These are phyloP conservation scores for Magnusiomyces starmeri DNA, from an alignment of 1,139 yeast genomes.

Conservation along the genomic window DNA sequence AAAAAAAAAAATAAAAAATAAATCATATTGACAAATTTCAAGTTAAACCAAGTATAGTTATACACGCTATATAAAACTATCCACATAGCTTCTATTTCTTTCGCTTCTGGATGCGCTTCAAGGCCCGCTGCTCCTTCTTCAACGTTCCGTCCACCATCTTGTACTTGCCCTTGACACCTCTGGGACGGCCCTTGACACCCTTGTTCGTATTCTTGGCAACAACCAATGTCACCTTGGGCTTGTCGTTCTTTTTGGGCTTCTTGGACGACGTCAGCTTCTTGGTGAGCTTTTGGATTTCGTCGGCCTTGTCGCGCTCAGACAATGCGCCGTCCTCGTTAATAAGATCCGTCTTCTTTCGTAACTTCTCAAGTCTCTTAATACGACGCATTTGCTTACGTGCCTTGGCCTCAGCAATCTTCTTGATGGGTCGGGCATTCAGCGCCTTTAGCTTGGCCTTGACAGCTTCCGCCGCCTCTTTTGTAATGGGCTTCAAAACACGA, in stretches of 20 bases:
- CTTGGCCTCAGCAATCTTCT: conserved; percentile 94
- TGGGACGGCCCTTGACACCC: conserved; percentile 91
- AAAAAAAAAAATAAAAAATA: background rate
- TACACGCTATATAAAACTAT: background rate
- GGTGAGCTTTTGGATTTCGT: conserved; percentile 82
- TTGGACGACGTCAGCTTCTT: conserved; percentile 48
- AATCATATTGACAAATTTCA: no score
- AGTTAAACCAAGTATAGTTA: no score
- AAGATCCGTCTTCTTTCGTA: conserved; percentile 88
- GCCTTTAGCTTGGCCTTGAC: conserved; percentile 83
- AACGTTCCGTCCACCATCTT: conserved; percentile 98
- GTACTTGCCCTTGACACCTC: conserved; percentile 93
- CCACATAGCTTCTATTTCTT: conserved; percentile 27
- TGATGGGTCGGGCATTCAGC: conserved; percentile 93
- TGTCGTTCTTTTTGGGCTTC: conserved; percentile 50
- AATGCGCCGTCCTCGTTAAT: conserved; percentile 83
- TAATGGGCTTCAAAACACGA: conserved; percentile 81
- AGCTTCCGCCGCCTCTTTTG: conserved; percentile 94
- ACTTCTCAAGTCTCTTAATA: conserved; percentile 73
- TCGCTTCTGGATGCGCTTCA: conserved; percentile 79
- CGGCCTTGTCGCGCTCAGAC: conserved; percentile 90
- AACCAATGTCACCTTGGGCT: conserved; percentile 81
- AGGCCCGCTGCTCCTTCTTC: conserved; percentile 95
- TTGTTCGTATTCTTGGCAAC: conserved; percentile 82
- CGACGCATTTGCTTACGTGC: conserved; percentile 97